Evolutionary conservation across 83 land plant genomes (phyloP), one percentile per base, ranked within the genome.

Genomic region (Thuja plicata): DNA sequence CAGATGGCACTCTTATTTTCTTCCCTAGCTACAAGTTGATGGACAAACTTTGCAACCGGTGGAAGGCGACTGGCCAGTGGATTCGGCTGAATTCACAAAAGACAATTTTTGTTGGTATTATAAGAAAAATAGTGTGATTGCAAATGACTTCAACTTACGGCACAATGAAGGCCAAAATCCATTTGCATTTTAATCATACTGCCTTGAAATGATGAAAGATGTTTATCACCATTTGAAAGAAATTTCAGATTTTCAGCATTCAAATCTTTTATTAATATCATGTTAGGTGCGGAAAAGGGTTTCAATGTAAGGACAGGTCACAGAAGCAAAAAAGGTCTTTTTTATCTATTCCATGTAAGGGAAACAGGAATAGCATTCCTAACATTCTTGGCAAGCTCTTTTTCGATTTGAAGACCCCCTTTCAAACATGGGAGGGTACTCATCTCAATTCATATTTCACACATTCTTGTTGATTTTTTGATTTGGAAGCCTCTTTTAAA

Each of bases 21-120:
- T 98, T 98, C 86, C 99, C 99, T 32, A 98, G 99, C 90, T 98
- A 97, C 87, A 98, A 97, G 88, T 88, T 98, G 84, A 88, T 98
- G 90, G 97, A 96, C 34, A 97, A 95, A 90, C 92, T 98, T 0
- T 91, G 93, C 74, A 80, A 52, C 70, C 97, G 99, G 16, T 98
- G 99, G 99, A 88, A 88, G 85, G 93, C 94, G 86, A 98, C 99
- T 80, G 98, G 99, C 78, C 99, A 96, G 91, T 98, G 97, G 98
- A 87, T 89, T 37, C 91, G 93, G 41, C 87, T 98, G 70, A 92
- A 94, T 90, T 92, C 93, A 73, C 89, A 88, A 78, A 98, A 97
- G 86, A 32, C 92, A 32, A 89, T 97, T 57, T 98, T 98, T 92
- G 93, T 97, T 79, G 99, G 99, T 98, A 93, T 89, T 77, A 87